These are phyloP conservation scores for Citrus trifoliata DNA, from an alignment of 345 rosid species.

Conservation along the genomic window DNA sequence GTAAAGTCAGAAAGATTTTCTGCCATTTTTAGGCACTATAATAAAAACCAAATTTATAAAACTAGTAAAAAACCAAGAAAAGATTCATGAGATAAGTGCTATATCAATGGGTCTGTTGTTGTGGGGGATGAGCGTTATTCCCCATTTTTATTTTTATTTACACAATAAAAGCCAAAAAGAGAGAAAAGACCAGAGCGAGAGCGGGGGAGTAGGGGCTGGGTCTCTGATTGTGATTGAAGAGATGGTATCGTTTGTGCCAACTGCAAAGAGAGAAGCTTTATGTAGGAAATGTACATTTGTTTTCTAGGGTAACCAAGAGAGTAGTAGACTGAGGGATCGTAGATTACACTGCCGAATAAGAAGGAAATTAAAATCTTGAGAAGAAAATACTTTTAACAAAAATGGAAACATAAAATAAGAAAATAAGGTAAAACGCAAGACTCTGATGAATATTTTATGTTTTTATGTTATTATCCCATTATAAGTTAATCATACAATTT, in stretches of 20 bases:
- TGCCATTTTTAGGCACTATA: conserved; percentile 38
- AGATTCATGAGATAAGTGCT: conserved; percentile 29
- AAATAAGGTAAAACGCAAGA: background rate
- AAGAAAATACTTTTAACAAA: background rate
- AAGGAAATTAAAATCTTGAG: background rate
- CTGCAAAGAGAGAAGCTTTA: conserved; percentile 27
- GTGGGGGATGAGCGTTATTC: conserved; percentile 19
- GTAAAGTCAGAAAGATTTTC: conserved; percentile 37
- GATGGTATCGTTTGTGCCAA: background rate
- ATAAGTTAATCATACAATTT: background rate
- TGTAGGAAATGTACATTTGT: conserved; percentile 24
- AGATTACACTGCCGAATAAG: background rate
- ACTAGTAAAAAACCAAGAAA: conserved; percentile 10
- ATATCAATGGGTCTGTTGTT: conserved; percentile 21
- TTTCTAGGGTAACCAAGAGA: conserved; percentile 31
- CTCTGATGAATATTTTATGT: too few relatives aligned
- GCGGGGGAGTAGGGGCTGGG: background rate
- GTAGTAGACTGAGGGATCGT: background rate
- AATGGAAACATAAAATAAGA: background rate
- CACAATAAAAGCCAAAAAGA: conserved; percentile 19
- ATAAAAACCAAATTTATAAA: background rate
- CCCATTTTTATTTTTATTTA: background rate
- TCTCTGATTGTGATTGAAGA: conserved; percentile 9
- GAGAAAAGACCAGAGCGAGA: background rate
- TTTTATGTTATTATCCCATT: background rate